Evolutionary conservation across 2,329 filamentous ascomycete species (phyloP).

Genomic region (Neoarthrinium moseri): DNA sequence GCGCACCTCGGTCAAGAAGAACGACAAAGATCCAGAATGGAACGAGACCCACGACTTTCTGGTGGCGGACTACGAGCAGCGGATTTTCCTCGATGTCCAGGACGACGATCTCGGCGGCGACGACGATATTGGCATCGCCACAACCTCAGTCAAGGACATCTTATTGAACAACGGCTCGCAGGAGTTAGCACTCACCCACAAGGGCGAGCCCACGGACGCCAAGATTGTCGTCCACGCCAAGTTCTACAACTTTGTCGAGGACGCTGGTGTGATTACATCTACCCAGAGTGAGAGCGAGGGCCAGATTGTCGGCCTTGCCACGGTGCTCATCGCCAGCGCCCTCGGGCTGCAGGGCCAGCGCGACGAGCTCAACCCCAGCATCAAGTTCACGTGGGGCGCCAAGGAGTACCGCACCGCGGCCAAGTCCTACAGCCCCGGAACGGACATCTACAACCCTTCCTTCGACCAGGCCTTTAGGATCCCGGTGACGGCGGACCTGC

Average conservation of each 20-base stretch:
- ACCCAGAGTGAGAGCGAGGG: conserved; percentile 22
- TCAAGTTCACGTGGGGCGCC: conserved; percentile 40
- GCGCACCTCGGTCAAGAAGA: conserved; percentile 41
- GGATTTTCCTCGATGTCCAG: conserved; percentile 37
- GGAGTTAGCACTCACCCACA: conserved; percentile 35
- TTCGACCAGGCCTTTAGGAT: conserved; percentile 45
- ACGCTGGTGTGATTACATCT: conserved; percentile 28
- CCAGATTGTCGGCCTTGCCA: conserved; percentile 37
- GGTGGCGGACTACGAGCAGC: conserved; percentile 42
- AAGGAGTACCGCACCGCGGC: conserved; percentile 39
- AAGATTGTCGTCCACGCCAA: conserved; percentile 34
- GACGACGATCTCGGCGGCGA: conserved; percentile 47
- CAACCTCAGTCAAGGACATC: conserved; percentile 25
- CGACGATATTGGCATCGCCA: conserved; percentile 44
- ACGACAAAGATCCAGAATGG: conserved; percentile 41
- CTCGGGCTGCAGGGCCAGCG: conserved; percentile 39
- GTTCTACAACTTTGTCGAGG: conserved; percentile 39
- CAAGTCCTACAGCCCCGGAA: conserved; percentile 41
- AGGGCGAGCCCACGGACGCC: conserved; percentile 34
- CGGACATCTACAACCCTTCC: conserved; percentile 46
- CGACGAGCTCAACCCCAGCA: conserved; percentile 42
- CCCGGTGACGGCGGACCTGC: conserved; percentile 31
- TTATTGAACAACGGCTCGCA: conserved; percentile 39
- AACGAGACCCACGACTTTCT: conserved; percentile 48
- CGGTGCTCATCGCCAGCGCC: conserved; percentile 40